A percentile compares a stretch with the other conserved stretches of the same genome.
phyloP scores from a whole-genome alignment of 148 eudicot genomes.

The Amaranthus palmeri region DNA sequence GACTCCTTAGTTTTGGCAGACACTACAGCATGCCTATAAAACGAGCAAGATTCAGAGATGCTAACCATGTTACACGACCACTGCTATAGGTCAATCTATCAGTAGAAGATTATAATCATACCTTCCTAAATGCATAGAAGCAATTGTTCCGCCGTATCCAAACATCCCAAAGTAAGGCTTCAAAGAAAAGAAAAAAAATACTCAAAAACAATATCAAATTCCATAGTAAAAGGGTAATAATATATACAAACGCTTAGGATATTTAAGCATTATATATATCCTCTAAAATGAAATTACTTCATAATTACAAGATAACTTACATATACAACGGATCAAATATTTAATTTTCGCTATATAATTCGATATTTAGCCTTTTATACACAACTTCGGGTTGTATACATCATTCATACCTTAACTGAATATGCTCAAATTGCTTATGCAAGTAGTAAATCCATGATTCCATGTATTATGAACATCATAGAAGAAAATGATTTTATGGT shows the following conservation, averaged over 20 bases:
- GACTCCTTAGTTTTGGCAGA: constrained; percentile 59
- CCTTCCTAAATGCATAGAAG: constrained; percentile 83
- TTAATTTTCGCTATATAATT: too few relatives aligned
- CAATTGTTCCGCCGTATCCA: constrained; percentile 74
- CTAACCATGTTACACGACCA: constrained; percentile 11
- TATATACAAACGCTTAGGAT: too few relatives aligned
- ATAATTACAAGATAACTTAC: too few relatives aligned
- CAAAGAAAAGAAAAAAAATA: constrained; percentile 15
- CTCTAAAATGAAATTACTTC: too few relatives aligned
- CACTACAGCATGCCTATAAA: constrained; percentile 49
- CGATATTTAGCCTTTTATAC: too few relatives aligned
- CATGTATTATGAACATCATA: background rate
- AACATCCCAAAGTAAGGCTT: constrained; percentile 92
- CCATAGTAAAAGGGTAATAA: background rate
- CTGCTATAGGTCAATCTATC: background rate
- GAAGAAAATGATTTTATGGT: background rate
- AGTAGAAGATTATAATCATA: constrained; percentile 16
- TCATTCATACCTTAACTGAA: too few relatives aligned
- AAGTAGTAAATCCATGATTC: background rate
- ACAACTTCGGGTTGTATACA: too few relatives aligned
- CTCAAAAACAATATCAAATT: background rate
- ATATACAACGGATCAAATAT: too few relatives aligned
- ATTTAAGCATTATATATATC: too few relatives aligned
- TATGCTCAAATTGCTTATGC: background rate
- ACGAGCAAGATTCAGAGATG: background rate